A percentile compares a stretch with the other conserved stretches of the same genome.
Evolutionary conservation across 257 asterid species (phyloP).

Genomic region (Nicotiana tabacum): DNA sequence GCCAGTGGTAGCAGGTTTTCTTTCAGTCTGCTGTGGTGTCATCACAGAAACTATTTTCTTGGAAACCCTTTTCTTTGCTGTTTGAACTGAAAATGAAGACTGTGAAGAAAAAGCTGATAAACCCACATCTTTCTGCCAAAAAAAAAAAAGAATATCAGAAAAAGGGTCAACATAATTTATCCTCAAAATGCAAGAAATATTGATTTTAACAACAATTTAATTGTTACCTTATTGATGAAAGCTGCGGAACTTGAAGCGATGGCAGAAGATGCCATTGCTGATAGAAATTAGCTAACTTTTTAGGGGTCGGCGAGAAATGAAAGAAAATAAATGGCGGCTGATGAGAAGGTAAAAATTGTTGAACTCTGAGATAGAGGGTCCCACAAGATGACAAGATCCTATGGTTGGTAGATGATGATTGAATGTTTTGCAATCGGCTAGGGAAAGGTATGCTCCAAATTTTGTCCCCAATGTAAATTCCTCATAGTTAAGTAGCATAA

Average conservation of each 20-base stretch:
- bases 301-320: too few species aligned
- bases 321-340: background rate
- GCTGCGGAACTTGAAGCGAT: constrained; percentile 39
- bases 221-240: constrained; percentile 40
- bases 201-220: background rate
- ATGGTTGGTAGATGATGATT: background rate
- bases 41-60: constrained; percentile 67
- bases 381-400: background rate
- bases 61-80: constrained; percentile 37
- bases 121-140: constrained; percentile 53
- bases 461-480: too few species aligned
- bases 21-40: constrained; percentile 78
- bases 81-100: constrained; percentile 33
- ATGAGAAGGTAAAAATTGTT: background rate
- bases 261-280: constrained; percentile 53
- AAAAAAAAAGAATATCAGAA: background rate
- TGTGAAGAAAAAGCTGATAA: constrained; percentile 44
- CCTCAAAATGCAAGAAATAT: background rate
- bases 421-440: too few species aligned
- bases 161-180: background rate
- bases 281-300: background rate
- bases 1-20: constrained; percentile 76
- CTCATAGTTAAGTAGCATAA: too few species aligned
- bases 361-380: background rate
- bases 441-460: too few species aligned